Evolutionary conservation across 2,329 filamentous ascomycete genomes (phyloP), one percentile per base, ranked within the genome.

Genomic region (Arthrobotrys sphaeroides): DNA sequence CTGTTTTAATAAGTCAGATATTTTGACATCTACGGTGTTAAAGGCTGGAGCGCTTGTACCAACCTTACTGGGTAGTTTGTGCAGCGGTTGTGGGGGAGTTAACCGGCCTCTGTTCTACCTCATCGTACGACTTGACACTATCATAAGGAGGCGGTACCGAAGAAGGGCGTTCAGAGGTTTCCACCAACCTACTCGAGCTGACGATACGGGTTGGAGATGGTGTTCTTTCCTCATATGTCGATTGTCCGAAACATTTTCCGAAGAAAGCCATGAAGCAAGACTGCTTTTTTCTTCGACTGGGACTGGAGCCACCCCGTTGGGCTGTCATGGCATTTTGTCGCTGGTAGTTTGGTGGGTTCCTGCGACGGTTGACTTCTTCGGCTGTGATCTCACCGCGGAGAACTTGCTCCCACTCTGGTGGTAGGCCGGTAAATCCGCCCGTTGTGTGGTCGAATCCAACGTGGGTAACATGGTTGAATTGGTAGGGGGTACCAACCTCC

Each of bases 401-500:
- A 62, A 98, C 87, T 83, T 95, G 94, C 81, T 96, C 95, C 94
- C 94, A 98, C 85, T 98, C 95, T 3, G 92, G 90, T 0, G 94
- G 94, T 79, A 98, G 84, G 43, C 95, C 94, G 57, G 96, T 92
- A 81, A 98, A 98, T 79, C 94, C 93, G 78, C 94, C 94, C 1
- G 93, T 97, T 80, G 92, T 90, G 26, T 94, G 93, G 82, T 98
- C 95, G 81, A 98, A 98, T 76, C 94, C 94, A 78, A 98, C 94
- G 82, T 98, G 94, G 24, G 98, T 93, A 53, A 93, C 91, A 82
- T 98, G 94, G 24, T 91, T 93, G 84, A 98, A 98, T 85, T 97
- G 97, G 78, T 94, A 97, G 5, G 94, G 94, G 82, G 97, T 97
- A 84, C 94, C 97, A 73, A 98, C 95, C 79, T 94, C 95, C 61